Evolutionary conservation across 139 green algal species (phyloP).

Genomic region (Diplosphaera chodatii): DNA sequence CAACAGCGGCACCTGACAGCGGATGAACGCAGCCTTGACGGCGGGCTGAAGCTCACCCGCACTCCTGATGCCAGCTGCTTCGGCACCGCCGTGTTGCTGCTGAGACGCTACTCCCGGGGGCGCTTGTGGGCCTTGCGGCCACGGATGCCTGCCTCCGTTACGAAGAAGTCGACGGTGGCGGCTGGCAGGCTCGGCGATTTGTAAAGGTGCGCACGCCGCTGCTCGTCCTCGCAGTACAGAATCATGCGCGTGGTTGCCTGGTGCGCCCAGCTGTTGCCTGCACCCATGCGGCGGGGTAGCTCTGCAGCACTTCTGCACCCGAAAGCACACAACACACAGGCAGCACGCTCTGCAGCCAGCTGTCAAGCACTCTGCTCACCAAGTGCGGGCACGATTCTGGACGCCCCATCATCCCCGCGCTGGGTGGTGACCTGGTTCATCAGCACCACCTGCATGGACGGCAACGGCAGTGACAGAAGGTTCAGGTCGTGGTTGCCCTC

Average conservation of each 20-base stretch:
- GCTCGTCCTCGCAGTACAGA: constrained; percentile 60
- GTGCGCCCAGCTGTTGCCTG: constrained; percentile 82
- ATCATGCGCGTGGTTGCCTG: constrained; percentile 72
- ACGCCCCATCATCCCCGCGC: constrained; percentile 11
- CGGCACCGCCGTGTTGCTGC: too few species aligned
- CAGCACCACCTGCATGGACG: constrained; percentile 69
- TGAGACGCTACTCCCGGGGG: background rate
- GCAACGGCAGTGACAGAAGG: too few species aligned
- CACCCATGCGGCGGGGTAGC: too few species aligned
- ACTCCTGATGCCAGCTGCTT: too few species aligned
- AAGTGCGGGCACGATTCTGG: constrained; percentile 57
- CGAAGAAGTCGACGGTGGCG: constrained; percentile 41
- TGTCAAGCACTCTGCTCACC: constrained; percentile 13
- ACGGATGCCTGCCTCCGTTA: constrained; percentile 59
- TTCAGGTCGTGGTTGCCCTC: too few species aligned
- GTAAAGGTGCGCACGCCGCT: constrained; percentile 58
- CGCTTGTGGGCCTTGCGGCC: constrained; percentile 8
- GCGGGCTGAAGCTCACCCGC: too few species aligned
- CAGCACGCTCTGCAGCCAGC: background rate
- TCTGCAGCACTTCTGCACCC: too few species aligned
- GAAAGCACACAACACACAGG: too few species aligned
- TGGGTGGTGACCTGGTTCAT: constrained; percentile 86
- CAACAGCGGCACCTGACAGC: too few species aligned
- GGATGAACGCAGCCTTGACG: too few species aligned
- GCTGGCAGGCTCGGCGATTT: constrained; percentile 66